A percentile compares a stretch with the other conserved stretches of the same genome.
Evolutionary conservation across 768 basidiomycete species (phyloP).

Genomic region (Kwoniella mangroviensis): DNA sequence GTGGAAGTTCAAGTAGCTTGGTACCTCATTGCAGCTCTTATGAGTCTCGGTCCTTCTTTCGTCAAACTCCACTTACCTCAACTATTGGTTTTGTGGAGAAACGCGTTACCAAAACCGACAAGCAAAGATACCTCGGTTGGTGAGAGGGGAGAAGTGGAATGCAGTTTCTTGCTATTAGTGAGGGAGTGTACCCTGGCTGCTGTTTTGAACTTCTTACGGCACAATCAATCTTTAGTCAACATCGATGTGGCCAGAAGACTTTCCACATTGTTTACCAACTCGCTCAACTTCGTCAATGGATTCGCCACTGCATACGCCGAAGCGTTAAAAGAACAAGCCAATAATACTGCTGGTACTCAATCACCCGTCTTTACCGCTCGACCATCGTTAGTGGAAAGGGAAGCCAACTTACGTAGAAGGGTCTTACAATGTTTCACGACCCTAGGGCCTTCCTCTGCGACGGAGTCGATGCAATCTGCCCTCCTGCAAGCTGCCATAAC

Average conservation of each 20-base stretch:
- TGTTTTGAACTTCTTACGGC: conserved; percentile 80
- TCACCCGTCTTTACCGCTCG: conserved; percentile 39
- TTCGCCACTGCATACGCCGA: conserved; percentile 74
- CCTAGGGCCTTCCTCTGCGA: conserved; percentile 76
- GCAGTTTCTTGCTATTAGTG: conserved; percentile 88
- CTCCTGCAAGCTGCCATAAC: conserved; percentile 79
- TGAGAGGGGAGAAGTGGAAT: conserved; percentile 74
- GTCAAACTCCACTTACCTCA: conserved; percentile 92
- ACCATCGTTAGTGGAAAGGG: conserved; percentile 73
- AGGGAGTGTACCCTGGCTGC: conserved; percentile 88
- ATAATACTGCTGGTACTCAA: conserved; percentile 34
- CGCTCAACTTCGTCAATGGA: conserved; percentile 84
- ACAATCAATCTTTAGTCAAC: conserved; percentile 76
- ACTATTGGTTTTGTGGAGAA: conserved; percentile 92
- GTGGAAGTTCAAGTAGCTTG: conserved; percentile 92
- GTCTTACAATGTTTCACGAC: conserved; percentile 87
- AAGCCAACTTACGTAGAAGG: conserved; percentile 79
- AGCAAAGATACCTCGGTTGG: conserved; percentile 75
- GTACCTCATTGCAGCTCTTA: conserved; percentile 85
- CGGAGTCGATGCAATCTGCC: conserved; percentile 78
- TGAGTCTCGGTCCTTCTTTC: conserved; percentile 91
- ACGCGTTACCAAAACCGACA: conserved; percentile 92
- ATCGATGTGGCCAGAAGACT: conserved; percentile 89
- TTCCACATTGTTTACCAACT: conserved; percentile 82
- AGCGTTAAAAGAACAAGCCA: conserved; percentile 64